phyloP scores from a whole-genome alignment of 306 rosid species.

The Trichosanthes cucumerina region DNA sequence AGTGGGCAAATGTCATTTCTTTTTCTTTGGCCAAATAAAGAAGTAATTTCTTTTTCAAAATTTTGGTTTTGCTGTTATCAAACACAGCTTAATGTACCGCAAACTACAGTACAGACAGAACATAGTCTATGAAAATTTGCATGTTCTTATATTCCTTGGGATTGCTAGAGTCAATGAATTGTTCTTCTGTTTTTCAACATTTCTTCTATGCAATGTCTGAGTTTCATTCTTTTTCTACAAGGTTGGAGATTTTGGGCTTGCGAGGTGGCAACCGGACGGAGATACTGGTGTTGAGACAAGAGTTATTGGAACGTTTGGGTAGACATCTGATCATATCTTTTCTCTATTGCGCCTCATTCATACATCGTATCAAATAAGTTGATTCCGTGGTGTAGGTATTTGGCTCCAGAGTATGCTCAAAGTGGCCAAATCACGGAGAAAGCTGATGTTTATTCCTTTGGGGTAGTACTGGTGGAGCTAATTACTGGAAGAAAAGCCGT shows the following conservation, averaged over 20 bases:
- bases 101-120: not conserved
- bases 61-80: not conserved
- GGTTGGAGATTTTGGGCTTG: slow-evolving; percentile 99
- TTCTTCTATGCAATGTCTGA: not conserved
- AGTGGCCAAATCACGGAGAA: slow-evolving; percentile 98
- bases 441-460: slow-evolving; percentile 95
- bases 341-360: not conserved
- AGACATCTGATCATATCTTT: slow-evolving; percentile 9
- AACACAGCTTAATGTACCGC: not conserved
- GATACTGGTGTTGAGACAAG: slow-evolving; percentile 91
- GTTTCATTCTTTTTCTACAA: slow-evolving; percentile 19
- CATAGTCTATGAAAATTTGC: not conserved
- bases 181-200: not conserved
- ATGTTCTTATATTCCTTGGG: not conserved
- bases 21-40: no score
- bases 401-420: slow-evolving; percentile 98
- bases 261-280: slow-evolving; percentile 99
- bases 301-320: slow-evolving; percentile 99
- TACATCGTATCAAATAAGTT: slow-evolving; percentile 14
- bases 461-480: slow-evolving; percentile 93
- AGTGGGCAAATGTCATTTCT: no score
- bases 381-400: slow-evolving; percentile 43
- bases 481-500: slow-evolving; percentile 94
- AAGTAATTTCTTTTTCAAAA: not conserved
- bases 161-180: not conserved